Base-by-base conservation (phyloP, 108 stramenopile genomes). In the Nitzschia sp. region DNA sequence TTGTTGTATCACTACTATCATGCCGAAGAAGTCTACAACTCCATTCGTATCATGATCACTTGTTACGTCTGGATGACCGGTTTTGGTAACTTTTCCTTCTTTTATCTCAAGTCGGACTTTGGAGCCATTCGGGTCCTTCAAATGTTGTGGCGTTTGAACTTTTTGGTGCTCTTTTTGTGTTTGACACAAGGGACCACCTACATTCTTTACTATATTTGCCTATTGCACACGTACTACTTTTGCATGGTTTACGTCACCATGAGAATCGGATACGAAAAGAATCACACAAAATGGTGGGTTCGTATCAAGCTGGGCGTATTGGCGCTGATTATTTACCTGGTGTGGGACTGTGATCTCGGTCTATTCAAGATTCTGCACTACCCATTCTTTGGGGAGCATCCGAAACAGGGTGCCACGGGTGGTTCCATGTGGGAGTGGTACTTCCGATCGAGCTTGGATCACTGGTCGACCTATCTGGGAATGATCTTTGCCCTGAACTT, bases 51-150 rank as follows among this genome's bases (percentile, higher is more conserved):
- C 68, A 91, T 98, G 91, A 98, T 97, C 55, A 98, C 97, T 19
- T 96, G 92, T 72, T 99, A 98, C 81, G 96, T 98, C 19, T 99
- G 97, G 97, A 95, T 99, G 97, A 98, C 98, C 9, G 97, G 98
- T 19, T 98, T 97, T 80, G 97, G 96, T 30, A 98, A 99, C 75
- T 96, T 97, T 75, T 89, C 85, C 66, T 98, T 97, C 83, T 96
- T 95, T 70, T 96, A 97, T 70, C 80, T 94, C 46, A 97, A 88
- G 68, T 85, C 73, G 17, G 97, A 99, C 82, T 99, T 91, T 66
- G 86, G 93, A 1, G 36, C 85, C 2, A 87, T 97, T 28, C 93
- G 98, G 25, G 76, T 99, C 19, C 59, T 97, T 0, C 97, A 98
- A 75, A 99, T 98, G 97, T 74, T 99, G 5, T 99, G 97, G 96